phyloP scores from a whole-genome alignment of 179 eudicot genomes.

The Pouteria campechiana region DNA sequence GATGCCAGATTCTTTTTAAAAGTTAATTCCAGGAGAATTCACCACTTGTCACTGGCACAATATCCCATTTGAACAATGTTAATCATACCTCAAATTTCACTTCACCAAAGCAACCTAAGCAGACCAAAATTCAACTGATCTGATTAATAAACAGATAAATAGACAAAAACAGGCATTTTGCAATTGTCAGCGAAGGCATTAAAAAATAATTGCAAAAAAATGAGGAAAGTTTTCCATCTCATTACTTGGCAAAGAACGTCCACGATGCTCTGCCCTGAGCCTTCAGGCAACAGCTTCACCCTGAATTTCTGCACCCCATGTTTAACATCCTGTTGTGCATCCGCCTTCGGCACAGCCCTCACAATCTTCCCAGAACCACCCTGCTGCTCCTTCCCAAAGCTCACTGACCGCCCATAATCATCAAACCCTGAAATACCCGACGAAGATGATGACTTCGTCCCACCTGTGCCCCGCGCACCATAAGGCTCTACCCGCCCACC shows the following conservation, averaged over 20 bases:
- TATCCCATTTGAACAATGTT: no score
- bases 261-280: slow-evolving; percentile 61
- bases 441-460: slow-evolving; percentile 12
- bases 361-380: slow-evolving; percentile 26
- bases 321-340: slow-evolving; percentile 33
- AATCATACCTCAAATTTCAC: no score
- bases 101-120: no score
- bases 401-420: slow-evolving; percentile 89
- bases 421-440: slow-evolving; percentile 43
- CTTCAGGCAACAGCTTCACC: slow-evolving; percentile 66
- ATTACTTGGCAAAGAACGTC: slow-evolving; percentile 91
- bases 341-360: slow-evolving; percentile 48
- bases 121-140: no score
- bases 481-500: slow-evolving; percentile 50
- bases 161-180: not conserved
- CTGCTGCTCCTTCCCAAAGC: slow-evolving; percentile 21
- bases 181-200: no score
- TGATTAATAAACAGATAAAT: not conserved
- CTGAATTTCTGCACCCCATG: slow-evolving; percentile 76
- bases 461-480: slow-evolving; percentile 40
- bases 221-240: not conserved
- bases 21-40: no score
- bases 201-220: no score
- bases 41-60: no score
- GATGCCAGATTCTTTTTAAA: no score